Evolutionary conservation across 2,329 filamentous ascomycete genomes (phyloP), one percentile per base, ranked within the genome.

Genomic region (Aureobasidium uvarum): DNA sequence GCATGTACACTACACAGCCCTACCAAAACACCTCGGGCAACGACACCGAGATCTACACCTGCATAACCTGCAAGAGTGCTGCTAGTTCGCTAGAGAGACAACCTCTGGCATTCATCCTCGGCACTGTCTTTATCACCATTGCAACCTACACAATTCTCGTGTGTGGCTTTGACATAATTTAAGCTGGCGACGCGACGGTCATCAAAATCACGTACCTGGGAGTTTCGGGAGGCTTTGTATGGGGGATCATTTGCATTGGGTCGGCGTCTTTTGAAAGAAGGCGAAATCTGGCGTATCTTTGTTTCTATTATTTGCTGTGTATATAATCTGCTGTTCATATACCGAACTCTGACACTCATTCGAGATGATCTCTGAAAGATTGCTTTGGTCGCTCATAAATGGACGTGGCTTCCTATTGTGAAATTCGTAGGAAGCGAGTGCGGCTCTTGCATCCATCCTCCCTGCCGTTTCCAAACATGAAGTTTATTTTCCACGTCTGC

Each of bases 1-100:
- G 84, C 67, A 86, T 89, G 84, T 89, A 89, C 73, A 72, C 73
- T 31, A 80, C 82, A 48, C 83, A 84, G 74, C 66, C 78, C 4
- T 83, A 84, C 72, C 81, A 78, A 5, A 78, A 81, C 7, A 77
- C 83, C 65, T 70, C 73, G 51, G 78, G 73, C 28, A 36, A 36
- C 28, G 60, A 62, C 23, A 39, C 45, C 38, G 13, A 38, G 33
- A 52, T 43, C 3, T 59, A 28, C 36, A 59, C 52, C 33, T 88
- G 86, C 73, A 80, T 83, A 25, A 86, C 83, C 28, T 88, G 86
- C 76, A 84, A 77, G 69, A 77, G 75, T 33, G 85, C 83, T 10
- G 72, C 85, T 23, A 83, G 82, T 4, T 74, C 79, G 31, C 77
- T 81, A 67, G 83, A 86, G 70, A 80, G 78, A 58, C 80, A 85